These are phyloP conservation scores for Microascus cirrosus DNA, from an alignment of 2,329 filamentous ascomycete genomes.

Conservation along the genomic window DNA sequence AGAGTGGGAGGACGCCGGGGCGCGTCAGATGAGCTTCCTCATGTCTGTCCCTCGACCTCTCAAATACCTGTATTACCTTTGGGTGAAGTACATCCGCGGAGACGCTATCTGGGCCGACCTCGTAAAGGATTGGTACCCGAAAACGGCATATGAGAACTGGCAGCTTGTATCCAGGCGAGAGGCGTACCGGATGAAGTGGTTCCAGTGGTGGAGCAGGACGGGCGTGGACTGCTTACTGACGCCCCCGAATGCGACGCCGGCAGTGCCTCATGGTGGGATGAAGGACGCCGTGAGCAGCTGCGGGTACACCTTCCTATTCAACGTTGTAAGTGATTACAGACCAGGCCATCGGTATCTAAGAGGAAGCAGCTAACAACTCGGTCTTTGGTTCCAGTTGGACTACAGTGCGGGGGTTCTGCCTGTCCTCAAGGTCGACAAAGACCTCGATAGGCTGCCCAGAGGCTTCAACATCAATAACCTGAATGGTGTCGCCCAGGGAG, in stretches of 20 bases:
- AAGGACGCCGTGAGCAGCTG: constrained; percentile 74
- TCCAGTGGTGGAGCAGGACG: constrained; percentile 70
- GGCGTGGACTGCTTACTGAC: constrained; percentile 69
- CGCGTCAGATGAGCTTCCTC: constrained; percentile 61
- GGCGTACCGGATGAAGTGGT: constrained; percentile 66
- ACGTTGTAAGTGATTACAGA: constrained; percentile 46
- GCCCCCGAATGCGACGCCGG: constrained; percentile 83
- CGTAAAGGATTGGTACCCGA: constrained; percentile 60
- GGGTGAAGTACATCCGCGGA: constrained; percentile 70
- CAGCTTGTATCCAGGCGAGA: constrained; percentile 68
- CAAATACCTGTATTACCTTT: constrained; percentile 80
- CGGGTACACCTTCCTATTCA: constrained; percentile 90
- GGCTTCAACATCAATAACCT: constrained; percentile 51
- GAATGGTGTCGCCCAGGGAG: constrained; percentile 71
- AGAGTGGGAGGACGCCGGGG: constrained; percentile 72
- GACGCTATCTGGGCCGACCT: constrained; percentile 72
- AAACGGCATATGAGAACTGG: constrained; percentile 72
- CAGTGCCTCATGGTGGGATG: constrained; percentile 80
- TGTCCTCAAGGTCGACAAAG: constrained; percentile 70
- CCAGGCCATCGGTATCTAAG: neutral
- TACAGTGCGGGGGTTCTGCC: constrained; percentile 77
- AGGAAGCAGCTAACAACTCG: constrained; percentile 4
- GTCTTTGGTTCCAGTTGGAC: constrained; percentile 51
- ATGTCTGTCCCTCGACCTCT: constrained; percentile 62
- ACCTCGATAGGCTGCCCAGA: constrained; percentile 52